Evolutionary conservation across 805 yeast genomes (phyloP), one percentile per base, ranked within the genome.

Genomic region (Saccharomycopsis guyanensis): DNA sequence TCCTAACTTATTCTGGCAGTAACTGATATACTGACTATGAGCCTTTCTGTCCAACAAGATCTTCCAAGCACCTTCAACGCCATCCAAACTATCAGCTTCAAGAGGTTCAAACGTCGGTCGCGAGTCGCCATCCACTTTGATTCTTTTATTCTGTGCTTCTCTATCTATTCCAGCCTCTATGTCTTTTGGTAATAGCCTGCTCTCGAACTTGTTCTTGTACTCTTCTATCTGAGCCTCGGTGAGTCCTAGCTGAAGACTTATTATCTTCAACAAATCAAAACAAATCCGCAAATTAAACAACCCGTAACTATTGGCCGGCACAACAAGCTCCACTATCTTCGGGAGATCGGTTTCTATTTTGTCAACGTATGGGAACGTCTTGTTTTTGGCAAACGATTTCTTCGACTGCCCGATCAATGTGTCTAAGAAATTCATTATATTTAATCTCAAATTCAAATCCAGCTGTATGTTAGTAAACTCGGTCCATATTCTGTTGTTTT

Each of bases 371-470:
- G 66, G 63, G 8, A 24, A 35, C 6, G 22, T 16, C 8, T 43
- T 18, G 16, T 20, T 27, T 38, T 45, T 40, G 12, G 15, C 44
- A 25, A 45, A 35, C 10, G 46, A 50, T 13, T 37, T 31, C 34
- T 59, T 43, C 19, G 73, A 62, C 20, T 68, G 68, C 18, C 62
- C 54, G 1, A 77, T 66, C 32, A 85, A 60, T n/a, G 77, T 72
- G 50, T 85, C 91, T 3, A 86, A 59, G 55, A 85, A 80, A 57
- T 78, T 85, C 49, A 86, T 70, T 5, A 85, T 70, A 52, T 81
- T 84, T 37, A 85, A 69, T 49, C 85, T 70, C 35, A 72, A 64
- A 56, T 85, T 83, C 38, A 85, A 55, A 64, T 78, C 78, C 13
- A 74, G 65, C 23, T 60, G 33, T 5, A 27, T 8, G 37, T 33